Conservation (phyloP, 768 basidiomycete genomes). For the Crepidotus variabilis region DNA sequence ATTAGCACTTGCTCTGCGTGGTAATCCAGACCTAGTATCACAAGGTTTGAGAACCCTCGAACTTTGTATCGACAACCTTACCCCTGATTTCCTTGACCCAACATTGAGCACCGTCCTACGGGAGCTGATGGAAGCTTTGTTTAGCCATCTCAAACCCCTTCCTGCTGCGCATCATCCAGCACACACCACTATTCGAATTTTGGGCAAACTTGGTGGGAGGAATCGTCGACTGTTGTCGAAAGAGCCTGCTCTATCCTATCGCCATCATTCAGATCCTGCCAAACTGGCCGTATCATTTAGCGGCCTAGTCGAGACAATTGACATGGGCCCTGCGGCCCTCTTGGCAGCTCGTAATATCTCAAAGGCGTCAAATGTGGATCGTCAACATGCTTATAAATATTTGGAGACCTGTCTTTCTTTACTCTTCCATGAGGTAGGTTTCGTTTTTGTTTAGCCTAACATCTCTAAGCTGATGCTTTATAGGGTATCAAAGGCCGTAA, state of each 20-base stretch:
- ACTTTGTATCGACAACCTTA: conserved; percentile 98
- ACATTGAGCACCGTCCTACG: conserved; percentile 89
- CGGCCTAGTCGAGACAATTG: conserved; percentile 58
- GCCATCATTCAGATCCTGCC: conserved; percentile 65
- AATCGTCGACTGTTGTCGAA: conserved; percentile 84
- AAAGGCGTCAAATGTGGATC: conserved; percentile 46
- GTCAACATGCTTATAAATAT: conserved; percentile 58
- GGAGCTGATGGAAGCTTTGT: conserved; percentile 92
- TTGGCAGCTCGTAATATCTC: conserved; percentile 64
- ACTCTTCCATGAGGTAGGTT: conserved; percentile 69
- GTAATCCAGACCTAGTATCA: conserved; percentile 84
- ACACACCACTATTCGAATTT: conserved; percentile 91
- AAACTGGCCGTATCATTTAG: conserved; percentile 72
- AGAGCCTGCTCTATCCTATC: conserved; percentile 73
- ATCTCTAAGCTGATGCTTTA: conserved; percentile 1
- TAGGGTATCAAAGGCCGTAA: conserved; percentile 74
- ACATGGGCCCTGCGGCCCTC: conserved; percentile 59
- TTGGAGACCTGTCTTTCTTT: conserved; percentile 70
- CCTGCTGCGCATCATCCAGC: conserved; percentile 88
- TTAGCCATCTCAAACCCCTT: conserved; percentile 84
- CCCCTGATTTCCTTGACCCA: conserved; percentile 96
- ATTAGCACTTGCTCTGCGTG: conserved; percentile 84
- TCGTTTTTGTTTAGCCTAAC: neutral
- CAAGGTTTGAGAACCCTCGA: conserved; percentile 96
- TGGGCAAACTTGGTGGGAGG: conserved; percentile 94